Base-by-base conservation (phyloP, 805 yeast species). In the Spathaspora girioi region DNA sequence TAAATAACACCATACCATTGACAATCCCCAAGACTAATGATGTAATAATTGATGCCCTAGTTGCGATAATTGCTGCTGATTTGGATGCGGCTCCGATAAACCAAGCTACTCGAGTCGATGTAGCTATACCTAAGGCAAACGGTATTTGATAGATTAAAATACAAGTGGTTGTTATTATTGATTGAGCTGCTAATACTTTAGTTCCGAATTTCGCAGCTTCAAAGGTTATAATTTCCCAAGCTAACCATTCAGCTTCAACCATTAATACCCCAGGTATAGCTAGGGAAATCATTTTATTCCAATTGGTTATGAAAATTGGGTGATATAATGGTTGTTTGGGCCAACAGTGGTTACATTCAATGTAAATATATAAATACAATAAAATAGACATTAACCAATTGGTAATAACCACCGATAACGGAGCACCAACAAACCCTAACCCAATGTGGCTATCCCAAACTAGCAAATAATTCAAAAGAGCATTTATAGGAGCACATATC, bases 161-260 rank as follows among this genome's bases (percentile, higher is more conserved):
- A 50, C 87, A 84, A 47, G 86, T 78, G 1, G 91, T 86, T 20
- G 87, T 73, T 12, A 86, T 78, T 49, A 87, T 84, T 2, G 88
- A 81, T 67, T 87, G 92, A 0, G 93, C 87, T 8, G 89, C 94
- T 56, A 87, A 71, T 1, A 79, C 79, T 4, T 74, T 75, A 1
- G 86, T 80, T 20, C 93, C 91, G 54, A 87, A 75, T 59, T 79
- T 80, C 2, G 90, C 81, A 0, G 92, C 86, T 54, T 82, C 71
- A 48, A 87, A 74, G 0, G 93, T 87, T 54, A 87, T 71, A 46
- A 87, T 78, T 68, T 87, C 93, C 65, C 87, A 87, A 1, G 91
- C 89, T 38, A 87, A 69, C 78, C 88, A 87, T 66, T 87, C 94
- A 17, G 90, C 87, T 59, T 84, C 80, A 19, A 87, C 88, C 87